Evolutionary conservation across 352 stramenopile species (phyloP).

Genomic region (Poterioochromonas sp.): DNA sequence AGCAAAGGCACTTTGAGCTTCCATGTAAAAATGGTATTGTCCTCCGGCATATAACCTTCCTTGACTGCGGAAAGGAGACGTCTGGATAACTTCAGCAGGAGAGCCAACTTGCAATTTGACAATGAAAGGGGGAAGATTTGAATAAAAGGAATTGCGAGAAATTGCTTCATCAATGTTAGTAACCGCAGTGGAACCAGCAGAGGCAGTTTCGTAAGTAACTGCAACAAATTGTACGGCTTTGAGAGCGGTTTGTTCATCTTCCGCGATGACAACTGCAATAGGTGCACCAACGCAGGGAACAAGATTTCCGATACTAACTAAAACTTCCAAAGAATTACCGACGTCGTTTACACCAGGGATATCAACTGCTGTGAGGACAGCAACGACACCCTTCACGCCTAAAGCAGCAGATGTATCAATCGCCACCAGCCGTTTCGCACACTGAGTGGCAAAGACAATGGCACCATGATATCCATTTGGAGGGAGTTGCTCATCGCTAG

Average conservation of each 20-base stretch:
- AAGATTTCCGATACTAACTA: conserved; percentile 48
- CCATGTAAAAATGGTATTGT: conserved; percentile 58
- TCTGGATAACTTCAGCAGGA: conserved; percentile 39
- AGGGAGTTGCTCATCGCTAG: conserved; percentile 44
- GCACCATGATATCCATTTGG: conserved; percentile 43
- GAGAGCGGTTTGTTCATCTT: conserved; percentile 44
- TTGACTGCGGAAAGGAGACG: conserved; percentile 34
- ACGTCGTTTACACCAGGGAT: conserved; percentile 45
- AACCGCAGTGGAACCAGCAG: conserved; percentile 40
- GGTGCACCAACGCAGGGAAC: conserved; percentile 48
- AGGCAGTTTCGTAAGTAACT: conserved; percentile 46
- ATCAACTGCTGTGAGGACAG: conserved; percentile 47
- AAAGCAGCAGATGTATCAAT: conserved; percentile 43
- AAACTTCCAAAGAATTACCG: conserved; percentile 46
- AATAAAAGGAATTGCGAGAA: conserved; percentile 38
- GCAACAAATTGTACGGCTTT: conserved; percentile 41
- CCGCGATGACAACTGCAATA: conserved; percentile 50
- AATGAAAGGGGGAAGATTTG: neutral
- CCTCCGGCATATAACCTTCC: conserved; percentile 44
- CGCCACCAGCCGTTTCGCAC: conserved; percentile 37
- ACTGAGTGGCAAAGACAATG: conserved; percentile 44
- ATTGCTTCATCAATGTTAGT: conserved; percentile 48
- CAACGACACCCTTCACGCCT: conserved; percentile 45
- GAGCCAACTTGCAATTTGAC: conserved; percentile 37
- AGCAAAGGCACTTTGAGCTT: conserved; percentile 48